Evolutionary conservation across 345 rosid species (phyloP), one percentile per base, ranked within the genome.

Genomic region (Erodium maritimum): DNA sequence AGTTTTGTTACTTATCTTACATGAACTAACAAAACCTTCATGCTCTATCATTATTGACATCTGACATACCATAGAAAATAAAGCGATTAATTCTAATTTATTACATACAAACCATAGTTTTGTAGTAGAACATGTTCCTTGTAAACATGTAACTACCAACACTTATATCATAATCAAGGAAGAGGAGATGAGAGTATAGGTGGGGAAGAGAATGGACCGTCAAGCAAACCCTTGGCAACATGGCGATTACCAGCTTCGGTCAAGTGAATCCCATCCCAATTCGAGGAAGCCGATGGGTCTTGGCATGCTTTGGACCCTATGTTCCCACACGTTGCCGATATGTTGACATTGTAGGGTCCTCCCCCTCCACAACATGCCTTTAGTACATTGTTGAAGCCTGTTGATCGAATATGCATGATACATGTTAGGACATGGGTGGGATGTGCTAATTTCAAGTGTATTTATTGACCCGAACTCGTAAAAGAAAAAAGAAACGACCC

Each of bases 231-330:
- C 48, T 12, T 51, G n/a, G 84, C 78, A 11, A 86, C 65, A 46
- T 54, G n/a, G 19, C 69, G 73, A 63, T 86, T 79, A 18, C 86
- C 90, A 17, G 90, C 85, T 25, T 86, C 90, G 6, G 95, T 87
- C 42, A 82, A 61, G 74, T 84, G 90, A 52, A 84, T 69, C 13
- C 88, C 95, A 29, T 87, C 95, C 90, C 95, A 87, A 54, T 73
- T 82, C n/a, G 77, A 73, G 18, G 62, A 72, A 19, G 62, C 54
- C 0, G 76, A 72, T 14, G 86, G 95, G 60, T 78, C 51, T 50
- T 55, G 0, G 21, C 88, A 87, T 9, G 77, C 70, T 16, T 29
- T 71, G 4, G 95, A 82, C 22, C 86, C 86, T 0, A 17, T 54
- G 60, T 71, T 73, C 4, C 90, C 88, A 5, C 95, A 87, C 19